phyloP scores from a whole-genome alignment of 768 basidiomycete species.

The Paxillus rubicundulus region DNA sequence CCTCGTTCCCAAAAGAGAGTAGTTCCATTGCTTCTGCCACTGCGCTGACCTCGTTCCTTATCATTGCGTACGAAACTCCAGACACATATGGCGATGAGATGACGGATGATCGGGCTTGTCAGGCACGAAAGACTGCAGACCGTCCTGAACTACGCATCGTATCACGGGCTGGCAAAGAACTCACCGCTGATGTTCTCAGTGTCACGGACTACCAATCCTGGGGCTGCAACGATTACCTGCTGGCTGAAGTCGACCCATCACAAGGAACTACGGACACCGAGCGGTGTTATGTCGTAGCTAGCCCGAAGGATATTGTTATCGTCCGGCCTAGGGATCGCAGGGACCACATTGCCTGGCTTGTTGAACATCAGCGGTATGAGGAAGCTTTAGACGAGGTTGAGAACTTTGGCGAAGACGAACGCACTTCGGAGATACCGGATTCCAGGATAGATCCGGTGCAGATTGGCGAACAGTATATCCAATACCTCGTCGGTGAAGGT shows the following conservation, averaged over 20 bases:
- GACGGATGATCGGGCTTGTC: constrained; percentile 65
- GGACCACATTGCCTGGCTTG: constrained; percentile 91
- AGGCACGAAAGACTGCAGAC: constrained; percentile 80
- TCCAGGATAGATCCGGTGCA: constrained; percentile 51
- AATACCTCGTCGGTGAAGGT: constrained; percentile 84
- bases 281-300: constrained; percentile 77
- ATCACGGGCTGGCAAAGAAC: constrained; percentile 83
- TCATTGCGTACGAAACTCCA: constrained; percentile 84
- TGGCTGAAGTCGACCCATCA: constrained; percentile 48
- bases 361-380: constrained; percentile 82
- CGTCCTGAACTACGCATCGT: constrained; percentile 95
- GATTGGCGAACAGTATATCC: constrained; percentile 85
- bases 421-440: constrained; percentile 32
- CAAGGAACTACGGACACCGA: constrained; percentile 27
- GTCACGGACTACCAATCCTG: constrained; percentile 78
- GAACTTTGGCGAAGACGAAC: constrained; percentile 40
- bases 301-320: constrained; percentile 82
- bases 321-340: constrained; percentile 84
- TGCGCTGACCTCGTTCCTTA: constrained; percentile 68
- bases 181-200: constrained; percentile 78
- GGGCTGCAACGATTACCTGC: constrained; percentile 89
- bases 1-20: constrained; percentile 13
- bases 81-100: constrained; percentile 68
- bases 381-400: constrained; percentile 86
- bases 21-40: constrained; percentile 21